Evolutionary conservation across 495 filamentous ascomycete species (phyloP), one percentile per base, ranked within the genome.

Genomic region (Aspergillus sparsus): DNA sequence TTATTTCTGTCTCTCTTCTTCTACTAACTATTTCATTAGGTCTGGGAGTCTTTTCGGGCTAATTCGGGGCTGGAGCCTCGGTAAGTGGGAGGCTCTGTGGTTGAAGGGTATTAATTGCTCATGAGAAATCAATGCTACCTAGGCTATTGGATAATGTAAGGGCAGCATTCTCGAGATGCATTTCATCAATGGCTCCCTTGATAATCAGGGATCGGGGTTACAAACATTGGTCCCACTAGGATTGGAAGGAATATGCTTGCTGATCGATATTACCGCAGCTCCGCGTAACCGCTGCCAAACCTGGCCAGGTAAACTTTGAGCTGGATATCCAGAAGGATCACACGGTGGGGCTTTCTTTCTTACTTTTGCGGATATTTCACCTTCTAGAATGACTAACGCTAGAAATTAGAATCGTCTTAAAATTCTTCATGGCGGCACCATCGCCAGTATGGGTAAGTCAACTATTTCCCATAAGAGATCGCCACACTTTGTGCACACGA

Each of bases 391-490:
- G 51, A 45, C 55, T 62, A 31, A 62, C 53, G 13, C 57, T 8
- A 21, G 1, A 27, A 27, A 13, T 34, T 59, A 95, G 91, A 98
- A 97, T 68, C 87, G 94, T 18, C 81, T 98, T 8, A 87, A 85
- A 49, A 97, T 91, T 52, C 80, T 98, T 61, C 94, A 98, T 77
- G 94, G 94, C 46, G 94, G 93, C 39, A 95, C 94, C 15, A 92
- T 98, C 66, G 93, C 94, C 15, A 92, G 89, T 73, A 91, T 98
- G 89, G 86, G 87, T 85, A 79, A 51, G 69, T 36, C 13, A 46
- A 15, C 3, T 36, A 7, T 39, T 11, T 21, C 21, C 21, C 3
- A 27, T 27, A 27, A 10, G 15, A 51, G 49, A 10, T 45, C 15
- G 1, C 6, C 7, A 13, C 33, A 9, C 36, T 52, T 32, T 1